Evolutionary conservation across 140 eudicot species (phyloP), one percentile per base, ranked within the genome.

Genomic region (Oenanthe javanica): DNA sequence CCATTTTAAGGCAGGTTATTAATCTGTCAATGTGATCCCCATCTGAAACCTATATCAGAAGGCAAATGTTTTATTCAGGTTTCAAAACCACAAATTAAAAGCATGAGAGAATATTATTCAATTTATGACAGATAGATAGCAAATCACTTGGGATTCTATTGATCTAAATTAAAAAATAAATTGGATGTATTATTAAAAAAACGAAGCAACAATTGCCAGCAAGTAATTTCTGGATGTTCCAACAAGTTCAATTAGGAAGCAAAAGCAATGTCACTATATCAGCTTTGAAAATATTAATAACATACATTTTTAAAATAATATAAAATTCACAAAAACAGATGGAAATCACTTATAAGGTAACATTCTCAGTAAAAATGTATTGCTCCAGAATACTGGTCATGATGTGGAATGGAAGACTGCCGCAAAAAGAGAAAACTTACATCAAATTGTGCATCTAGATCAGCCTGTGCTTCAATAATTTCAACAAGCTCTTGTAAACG

Each of bases 401-500:
- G 31, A 63, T n/a, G 36, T 2, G 25, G 69, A n/a, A 66, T 11
- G 19, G 73, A 66, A 11, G 1, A 66, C 73, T 27, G 1, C 11
- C 6, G n/a, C 51, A 72, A 57, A 21, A 43, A 25, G 6, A 13
- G 77, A 80, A 47, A 16, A 85, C 95, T 84, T 81, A 86, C 95
- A 83, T 88, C 73, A 67, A 90, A 90, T 71, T 90, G 87, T 18
- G 89, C 95, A 83, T 90, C 89, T 3, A 90, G 87, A 82, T 90
- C 95, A 77, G 92, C 95, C 83, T 90, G 95, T 31, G 88, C 87
- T 86, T 90, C 92, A 73, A 88, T 86, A 40, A 88, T 88, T 81
- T 86, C 90, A 79, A 90, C 86, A 70, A 90, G 90, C 82, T 90
- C 95, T 82, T 88, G 90, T 31, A 88, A 36, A 72, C 86, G 92